phyloP scores from a whole-genome alignment of 2,329 filamentous ascomycete genomes.

The Pseudocercospora macadamiae region DNA sequence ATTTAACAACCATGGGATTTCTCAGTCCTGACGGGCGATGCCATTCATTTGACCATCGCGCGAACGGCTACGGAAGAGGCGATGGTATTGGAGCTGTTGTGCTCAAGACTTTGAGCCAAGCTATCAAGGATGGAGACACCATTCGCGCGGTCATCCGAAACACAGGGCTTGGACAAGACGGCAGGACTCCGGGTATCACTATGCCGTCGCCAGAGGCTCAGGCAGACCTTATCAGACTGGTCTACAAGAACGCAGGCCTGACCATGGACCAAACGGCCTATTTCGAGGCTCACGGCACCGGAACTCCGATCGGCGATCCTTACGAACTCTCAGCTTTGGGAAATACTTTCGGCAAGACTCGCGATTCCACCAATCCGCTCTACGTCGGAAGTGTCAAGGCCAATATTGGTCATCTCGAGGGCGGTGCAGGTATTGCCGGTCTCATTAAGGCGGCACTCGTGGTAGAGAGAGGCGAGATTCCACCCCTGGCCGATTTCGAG shows the following conservation, averaged over 20 bases:
- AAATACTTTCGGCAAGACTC: slow-evolving; percentile 6
- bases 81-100: slow-evolving; percentile 48
- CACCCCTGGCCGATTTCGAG: slow-evolving; percentile 30
- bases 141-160: slow-evolving; percentile 41
- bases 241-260: slow-evolving; percentile 10
- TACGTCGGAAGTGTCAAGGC: slow-evolving; percentile 30
- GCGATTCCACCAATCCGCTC: slow-evolving; percentile 8
- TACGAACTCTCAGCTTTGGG: slow-evolving; percentile 27
- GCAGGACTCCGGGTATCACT: slow-evolving; percentile 32
- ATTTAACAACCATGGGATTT: slow-evolving; percentile 18
- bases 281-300: slow-evolving; percentile 29
- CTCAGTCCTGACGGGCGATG: slow-evolving; percentile 36
- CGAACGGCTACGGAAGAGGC: slow-evolving; percentile 55
- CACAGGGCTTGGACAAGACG: slow-evolving; percentile 43
- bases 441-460: slow-evolving; percentile 33
- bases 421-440: slow-evolving; percentile 23
- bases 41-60: slow-evolving; percentile 39
- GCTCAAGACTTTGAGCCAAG: slow-evolving; percentile 7
- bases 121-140: slow-evolving; percentile 12
- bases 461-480: slow-evolving; percentile 33
- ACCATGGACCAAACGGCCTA: slow-evolving; percentile 3
- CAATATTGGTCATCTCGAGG: slow-evolving; percentile 22
- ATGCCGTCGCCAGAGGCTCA: slow-evolving; percentile 2
- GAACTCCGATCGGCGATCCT: slow-evolving; percentile 30
- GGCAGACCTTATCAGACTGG: slow-evolving; percentile 5